These are phyloP conservation scores for Linnemannia elongata DNA, from an alignment of 192 early-diverging fungal species.

Conservation along the genomic window DNA sequence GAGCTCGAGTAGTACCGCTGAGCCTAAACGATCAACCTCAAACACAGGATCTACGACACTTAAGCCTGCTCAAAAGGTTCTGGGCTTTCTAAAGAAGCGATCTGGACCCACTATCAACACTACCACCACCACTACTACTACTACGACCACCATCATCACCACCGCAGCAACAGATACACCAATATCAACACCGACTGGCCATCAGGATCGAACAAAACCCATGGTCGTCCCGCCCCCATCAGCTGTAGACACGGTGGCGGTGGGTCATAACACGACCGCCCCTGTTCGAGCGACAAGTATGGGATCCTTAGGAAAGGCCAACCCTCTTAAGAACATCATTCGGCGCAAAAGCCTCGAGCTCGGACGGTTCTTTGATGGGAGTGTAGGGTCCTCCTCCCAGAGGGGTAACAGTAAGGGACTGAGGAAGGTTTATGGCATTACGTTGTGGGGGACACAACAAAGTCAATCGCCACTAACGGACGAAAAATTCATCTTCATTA, in stretches of 20 bases:
- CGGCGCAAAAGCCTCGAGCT: slow-evolving; percentile 41
- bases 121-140: no score
- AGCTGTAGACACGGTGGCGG: neutral
- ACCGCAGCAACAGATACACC: neutral
- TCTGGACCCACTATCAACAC: neutral
- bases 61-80: slow-evolving; percentile 28
- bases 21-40: slow-evolving; percentile 4
- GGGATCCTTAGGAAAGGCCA: neutral
- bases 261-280: neutral
- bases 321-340: slow-evolving; percentile 27
- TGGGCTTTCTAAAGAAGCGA: slow-evolving; percentile 35
- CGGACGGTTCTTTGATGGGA: slow-evolving; percentile 12
- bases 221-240: neutral
- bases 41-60: neutral
- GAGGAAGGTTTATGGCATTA: neutral
- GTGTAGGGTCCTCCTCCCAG: neutral
- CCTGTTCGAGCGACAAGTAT: neutral
- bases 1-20: neutral
- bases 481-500: neutral
- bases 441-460: neutral
- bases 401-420: slow-evolving; percentile 1
- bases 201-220: slow-evolving; percentile 4
- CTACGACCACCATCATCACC: neutral
- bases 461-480: neutral
- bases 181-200: neutral